Evolutionary conservation across 331 rosid genomes (phyloP), one percentile per base, ranked within the genome.

Genomic region (Malus hybrid): DNA sequence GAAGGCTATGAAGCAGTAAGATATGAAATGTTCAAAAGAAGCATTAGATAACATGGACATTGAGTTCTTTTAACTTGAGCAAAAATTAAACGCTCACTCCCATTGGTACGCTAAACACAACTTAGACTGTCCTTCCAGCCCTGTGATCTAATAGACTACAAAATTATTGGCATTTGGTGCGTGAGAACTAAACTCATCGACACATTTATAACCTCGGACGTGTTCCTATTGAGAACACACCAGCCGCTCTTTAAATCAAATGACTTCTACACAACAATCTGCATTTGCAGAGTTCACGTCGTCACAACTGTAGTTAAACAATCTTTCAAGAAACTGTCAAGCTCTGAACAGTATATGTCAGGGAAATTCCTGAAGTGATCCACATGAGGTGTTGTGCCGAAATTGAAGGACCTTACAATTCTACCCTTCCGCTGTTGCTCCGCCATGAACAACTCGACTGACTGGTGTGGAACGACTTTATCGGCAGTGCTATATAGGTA

Each of bases 401-500:
- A 94, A 85, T 92, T 87, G 63, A 81, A 85, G 59, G 93, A 85
- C 62, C 72, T 79, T 24, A 87, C 93, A 59, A 71, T 69, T 66
- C 66, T 92, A 70, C 96, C 96, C 57, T 63, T 79, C 84, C 55
- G 73, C 80, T 87, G 82, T 79, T 93, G 96, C 84, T 94, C 86
- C 36, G 87, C 86, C 15, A 92, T 87, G 69, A 91, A 91, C 29
- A 12, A 73, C 83, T 92, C 96, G 48, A 94, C 76, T 7, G 95
- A 90, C 73, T 72, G 73, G 74, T 66, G 87, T 18, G 97, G 97
- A 28, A 94, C 79, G 48, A 94, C 93, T 83, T 79, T 87, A 77
- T 94, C 99, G 11, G 88, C 97, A 4, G 97, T 80, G 71, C 99
- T 94, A 69, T 94, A 94, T 76, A 92, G 81, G 86, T 88, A 94